Evolutionary conservation across 257 asterid species (phyloP).

Genomic region (Jacaranda copaia): DNA sequence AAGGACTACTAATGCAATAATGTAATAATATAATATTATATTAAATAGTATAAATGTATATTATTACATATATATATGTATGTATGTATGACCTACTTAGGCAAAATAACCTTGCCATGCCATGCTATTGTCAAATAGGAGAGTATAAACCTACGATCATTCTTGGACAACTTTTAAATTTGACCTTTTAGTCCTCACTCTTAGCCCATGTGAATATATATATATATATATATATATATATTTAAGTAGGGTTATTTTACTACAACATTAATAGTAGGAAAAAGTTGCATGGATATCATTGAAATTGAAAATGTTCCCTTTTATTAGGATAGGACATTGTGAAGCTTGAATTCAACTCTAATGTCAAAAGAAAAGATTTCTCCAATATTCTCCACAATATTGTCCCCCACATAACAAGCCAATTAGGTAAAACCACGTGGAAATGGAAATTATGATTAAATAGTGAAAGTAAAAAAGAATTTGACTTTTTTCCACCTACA

Average conservation of each 20-base stretch:
- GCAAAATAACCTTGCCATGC: neutral
- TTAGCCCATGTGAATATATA: neutral
- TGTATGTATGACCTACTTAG: neutral
- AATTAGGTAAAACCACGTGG: neutral
- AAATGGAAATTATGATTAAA: constrained; percentile 1
- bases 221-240: neutral
- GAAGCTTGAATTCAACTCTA: constrained; percentile 28
- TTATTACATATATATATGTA: no score
- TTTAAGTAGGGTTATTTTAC: neutral
- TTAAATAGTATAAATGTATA: no score
- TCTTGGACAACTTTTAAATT: constrained; percentile 4
- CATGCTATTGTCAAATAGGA: neutral
- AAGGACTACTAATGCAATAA: no score
- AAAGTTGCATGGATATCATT: neutral
- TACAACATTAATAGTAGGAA: neutral
- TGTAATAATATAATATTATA: no score
- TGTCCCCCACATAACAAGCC: constrained; percentile 9
- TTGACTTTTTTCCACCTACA: neutral
- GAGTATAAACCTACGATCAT: neutral
- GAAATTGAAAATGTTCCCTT: neutral
- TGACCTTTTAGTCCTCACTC: neutral
- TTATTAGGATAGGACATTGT: neutral
- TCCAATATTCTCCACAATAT: neutral
- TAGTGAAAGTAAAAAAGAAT: constrained; percentile 30
- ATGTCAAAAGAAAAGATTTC: constrained; percentile 31